Base-by-base conservation (phyloP, 1,284 basidiomycete species). In the Schizopora paradoxa region DNA sequence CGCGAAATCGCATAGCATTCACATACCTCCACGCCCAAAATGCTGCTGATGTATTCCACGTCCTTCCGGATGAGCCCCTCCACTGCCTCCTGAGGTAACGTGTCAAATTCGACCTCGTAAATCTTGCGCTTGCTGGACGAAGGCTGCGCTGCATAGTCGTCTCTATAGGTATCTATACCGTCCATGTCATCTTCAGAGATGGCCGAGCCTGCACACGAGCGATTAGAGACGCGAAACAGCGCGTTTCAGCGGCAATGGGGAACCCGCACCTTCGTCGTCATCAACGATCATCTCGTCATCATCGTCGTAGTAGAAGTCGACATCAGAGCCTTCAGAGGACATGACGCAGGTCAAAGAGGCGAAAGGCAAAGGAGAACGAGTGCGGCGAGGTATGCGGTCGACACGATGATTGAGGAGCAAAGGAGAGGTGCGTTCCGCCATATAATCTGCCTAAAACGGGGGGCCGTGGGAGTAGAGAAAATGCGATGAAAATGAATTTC, bases 21-120 rank as follows among this genome's bases (percentile, higher is more conserved):
- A 76, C 89, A 64, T 56, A 90, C 88, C 43, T 91, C 86, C 40
- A 93, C 82, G 27, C 89, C 89, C 25, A 92, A 82, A 55, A 96
- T 84, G 23, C 82, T 79, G 55, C 81, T 77, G 53, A 95, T 85
- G 63, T 93, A 81, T n/a, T 86, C 82, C 36, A 91, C 70, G 58
- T 93, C 88, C 48, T 70, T 65, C 45, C 73, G 69, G 77, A 94
- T 91, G 58, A 83, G 78, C 53, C 74, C 77, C 67, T 86, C 79
- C 47, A 97, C 79, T 31, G 82, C 76, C 19, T 70, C 65, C 60
- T 84, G 83, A 44, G 74, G 77, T 54, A 95, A 79, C 41, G 86
- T 79, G 37, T 83, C 77, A 54, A 82, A 79, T 23, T 93, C 84
- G 48, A 94, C 79, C 56, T 91, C 80, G 54, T 87, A 86, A 2